Percentiles rank a stretch among this genome's conserved stretches.
Conservation (phyloP, 768 basidiomycete genomes). For the Asterophora parasitica region DNA sequence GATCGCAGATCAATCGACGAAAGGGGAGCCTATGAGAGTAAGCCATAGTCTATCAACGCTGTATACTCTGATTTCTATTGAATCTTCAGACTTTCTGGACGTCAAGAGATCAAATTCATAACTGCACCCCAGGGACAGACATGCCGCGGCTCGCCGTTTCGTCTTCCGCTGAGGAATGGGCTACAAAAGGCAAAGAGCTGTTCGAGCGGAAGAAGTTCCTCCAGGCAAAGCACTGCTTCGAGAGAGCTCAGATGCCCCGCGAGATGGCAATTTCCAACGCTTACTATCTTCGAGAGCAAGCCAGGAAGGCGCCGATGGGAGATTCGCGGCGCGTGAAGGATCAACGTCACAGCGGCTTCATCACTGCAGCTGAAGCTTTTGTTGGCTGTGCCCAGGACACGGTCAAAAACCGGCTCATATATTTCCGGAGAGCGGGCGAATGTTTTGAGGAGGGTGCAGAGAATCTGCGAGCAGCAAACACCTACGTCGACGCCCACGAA, state of each 20-base stretch:
- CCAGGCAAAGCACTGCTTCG: conserved; percentile 52
- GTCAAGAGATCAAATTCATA: conserved; percentile 38
- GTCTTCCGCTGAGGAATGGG: conserved; percentile 42
- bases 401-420: conserved; percentile 26
- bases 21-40: conserved; percentile 55
- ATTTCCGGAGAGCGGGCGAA: conserved; percentile 39
- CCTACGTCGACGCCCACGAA: conserved; percentile 37
- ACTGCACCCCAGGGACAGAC: conserved; percentile 42
- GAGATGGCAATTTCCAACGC: conserved; percentile 46
- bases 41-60: conserved; percentile 10
- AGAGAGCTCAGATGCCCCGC: conserved; percentile 37
- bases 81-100: conserved; percentile 47
- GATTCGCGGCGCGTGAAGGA: conserved; percentile 17
- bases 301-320: conserved; percentile 28
- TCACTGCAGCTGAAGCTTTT: conserved; percentile 48
- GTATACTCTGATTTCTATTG: background rate
- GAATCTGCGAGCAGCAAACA: conserved; percentile 37
- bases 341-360: conserved; percentile 31
- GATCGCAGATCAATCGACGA: conserved; percentile 60
- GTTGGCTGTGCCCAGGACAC: conserved; percentile 31
- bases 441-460: conserved; percentile 41
- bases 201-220: conserved; percentile 41
- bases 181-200: conserved; percentile 26
- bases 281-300: conserved; percentile 50
- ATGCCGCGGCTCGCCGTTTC: conserved; percentile 51